Conservation (phyloP, 805 yeast genomes). For the Priceomyces fermenticarens region DNA sequence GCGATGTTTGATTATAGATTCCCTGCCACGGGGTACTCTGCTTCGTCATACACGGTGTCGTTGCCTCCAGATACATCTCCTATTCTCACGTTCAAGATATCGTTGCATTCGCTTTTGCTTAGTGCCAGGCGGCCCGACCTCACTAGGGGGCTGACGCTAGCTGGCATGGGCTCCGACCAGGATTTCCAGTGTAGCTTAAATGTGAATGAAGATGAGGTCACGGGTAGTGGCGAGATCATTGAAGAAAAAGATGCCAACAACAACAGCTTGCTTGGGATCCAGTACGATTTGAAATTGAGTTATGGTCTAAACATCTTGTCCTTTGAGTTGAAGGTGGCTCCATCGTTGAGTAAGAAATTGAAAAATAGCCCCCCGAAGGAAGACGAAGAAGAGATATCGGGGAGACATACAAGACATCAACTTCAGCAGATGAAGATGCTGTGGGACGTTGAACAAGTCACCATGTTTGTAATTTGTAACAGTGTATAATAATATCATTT, state of each 20-base stretch:
- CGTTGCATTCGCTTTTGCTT: conserved; percentile 32
- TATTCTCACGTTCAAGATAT: conserved; percentile 29
- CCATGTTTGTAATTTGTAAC: conserved; percentile 30
- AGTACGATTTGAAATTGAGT: conserved; percentile 37
- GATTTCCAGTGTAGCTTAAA: conserved; percentile 39
- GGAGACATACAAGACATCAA: conserved; percentile 46
- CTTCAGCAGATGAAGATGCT: conserved; percentile 42
- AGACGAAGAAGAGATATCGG: conserved; percentile 29
- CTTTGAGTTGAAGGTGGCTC: conserved; percentile 42
- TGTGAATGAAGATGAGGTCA: conserved; percentile 38
- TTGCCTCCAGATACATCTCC: conserved; percentile 38
- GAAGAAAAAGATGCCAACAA: conserved; percentile 23
- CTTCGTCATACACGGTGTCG: conserved; percentile 34
- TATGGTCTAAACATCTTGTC: conserved; percentile 38
- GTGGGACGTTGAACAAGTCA: conserved; percentile 44
- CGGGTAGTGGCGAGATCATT: conserved; percentile 27
- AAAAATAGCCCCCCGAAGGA: conserved; percentile 20
- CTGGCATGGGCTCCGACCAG: conserved; percentile 34
- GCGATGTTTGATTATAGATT: conserved; percentile 38
- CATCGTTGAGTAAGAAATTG: conserved; percentile 34
- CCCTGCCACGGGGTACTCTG: conserved; percentile 37
- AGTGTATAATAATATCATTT: conserved; percentile 45
- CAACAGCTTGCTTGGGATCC: conserved; percentile 20
- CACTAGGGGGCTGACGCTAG: conserved; percentile 27
- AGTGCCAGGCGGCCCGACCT: conserved; percentile 30